phyloP scores from a whole-genome alignment of 177 flowering plant genomes.

The Viscum album region DNA sequence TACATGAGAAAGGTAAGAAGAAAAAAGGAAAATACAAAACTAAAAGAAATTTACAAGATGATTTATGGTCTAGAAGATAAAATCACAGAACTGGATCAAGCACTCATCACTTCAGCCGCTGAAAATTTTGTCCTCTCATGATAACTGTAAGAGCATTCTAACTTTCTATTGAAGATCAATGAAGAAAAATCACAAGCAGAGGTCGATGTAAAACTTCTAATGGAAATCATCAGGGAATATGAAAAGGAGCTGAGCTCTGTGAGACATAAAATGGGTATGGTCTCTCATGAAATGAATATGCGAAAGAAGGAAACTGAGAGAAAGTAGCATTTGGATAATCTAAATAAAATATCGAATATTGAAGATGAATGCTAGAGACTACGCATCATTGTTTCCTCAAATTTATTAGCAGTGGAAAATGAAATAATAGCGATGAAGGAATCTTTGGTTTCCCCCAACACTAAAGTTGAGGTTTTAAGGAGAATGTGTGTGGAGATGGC shows the following conservation, averaged over 20 bases:
- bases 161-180: neutral
- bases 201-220: neutral
- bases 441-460: neutral
- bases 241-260: neutral
- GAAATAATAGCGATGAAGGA: neutral
- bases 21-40: conserved; percentile 30
- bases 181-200: neutral
- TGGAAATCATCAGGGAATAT: neutral
- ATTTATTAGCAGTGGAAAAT: neutral
- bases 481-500: neutral
- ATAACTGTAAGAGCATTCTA: neutral
- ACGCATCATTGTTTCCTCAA: neutral
- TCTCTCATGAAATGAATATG: neutral
- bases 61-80: conserved; percentile 23
- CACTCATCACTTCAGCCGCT: neutral
- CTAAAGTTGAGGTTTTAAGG: neutral
- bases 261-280: neutral
- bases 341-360: neutral
- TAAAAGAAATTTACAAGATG: conserved; percentile 26
- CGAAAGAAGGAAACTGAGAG: neutral
- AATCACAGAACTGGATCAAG: conserved; percentile 7
- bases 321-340: neutral
- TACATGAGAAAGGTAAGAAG: conserved; percentile 36
- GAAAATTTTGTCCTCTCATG: neutral
- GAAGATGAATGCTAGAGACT: neutral